Evolutionary conservation across 2,329 filamentous ascomycete species (phyloP).

Genomic region (Nemania diffusa): DNA sequence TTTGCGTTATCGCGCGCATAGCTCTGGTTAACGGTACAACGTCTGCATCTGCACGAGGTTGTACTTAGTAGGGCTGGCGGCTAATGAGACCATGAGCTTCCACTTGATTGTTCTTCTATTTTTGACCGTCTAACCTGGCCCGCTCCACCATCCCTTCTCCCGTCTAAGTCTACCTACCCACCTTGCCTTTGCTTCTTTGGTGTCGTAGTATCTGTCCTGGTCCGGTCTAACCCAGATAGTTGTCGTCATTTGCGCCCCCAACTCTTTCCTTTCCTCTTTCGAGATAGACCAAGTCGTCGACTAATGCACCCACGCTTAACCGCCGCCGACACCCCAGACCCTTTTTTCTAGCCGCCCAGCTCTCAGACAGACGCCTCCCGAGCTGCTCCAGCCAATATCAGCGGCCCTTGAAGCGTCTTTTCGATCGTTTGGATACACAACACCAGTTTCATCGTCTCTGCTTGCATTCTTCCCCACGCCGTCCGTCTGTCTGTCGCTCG

Average conservation of each 20-base stretch:
- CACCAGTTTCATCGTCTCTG: slow-evolving; percentile 62
- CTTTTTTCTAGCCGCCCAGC: slow-evolving; percentile 57
- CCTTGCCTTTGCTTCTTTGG: slow-evolving; percentile 34
- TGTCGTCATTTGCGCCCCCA: slow-evolving; percentile 35
- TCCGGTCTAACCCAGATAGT: background rate
- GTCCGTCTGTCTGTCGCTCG: slow-evolving; percentile 42
- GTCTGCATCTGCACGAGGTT: slow-evolving; percentile 38
- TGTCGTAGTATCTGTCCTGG: slow-evolving; percentile 39
- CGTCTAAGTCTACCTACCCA: slow-evolving; percentile 1
- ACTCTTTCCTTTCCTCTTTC: slow-evolving; percentile 25
- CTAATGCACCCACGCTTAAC: slow-evolving; percentile 30
- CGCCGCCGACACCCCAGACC: slow-evolving; percentile 36
- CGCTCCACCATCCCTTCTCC: slow-evolving; percentile 17
- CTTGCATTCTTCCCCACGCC: slow-evolving; percentile 48
- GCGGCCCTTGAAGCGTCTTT: slow-evolving; percentile 54
- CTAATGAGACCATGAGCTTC: slow-evolving; percentile 50
- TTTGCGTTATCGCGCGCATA: slow-evolving; percentile 38
- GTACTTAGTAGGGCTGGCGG: slow-evolving; percentile 49
- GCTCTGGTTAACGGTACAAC: slow-evolving; percentile 27
- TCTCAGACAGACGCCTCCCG: slow-evolving; percentile 60
- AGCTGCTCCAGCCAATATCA: slow-evolving; percentile 62
- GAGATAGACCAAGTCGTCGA: background rate
- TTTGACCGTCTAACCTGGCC: slow-evolving; percentile 43
- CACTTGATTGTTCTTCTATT: slow-evolving; percentile 46
- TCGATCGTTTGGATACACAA: slow-evolving; percentile 61